Conservation (phyloP, 192 early-diverging fungal genomes). For the Rhizoclosmatium sp. region DNA sequence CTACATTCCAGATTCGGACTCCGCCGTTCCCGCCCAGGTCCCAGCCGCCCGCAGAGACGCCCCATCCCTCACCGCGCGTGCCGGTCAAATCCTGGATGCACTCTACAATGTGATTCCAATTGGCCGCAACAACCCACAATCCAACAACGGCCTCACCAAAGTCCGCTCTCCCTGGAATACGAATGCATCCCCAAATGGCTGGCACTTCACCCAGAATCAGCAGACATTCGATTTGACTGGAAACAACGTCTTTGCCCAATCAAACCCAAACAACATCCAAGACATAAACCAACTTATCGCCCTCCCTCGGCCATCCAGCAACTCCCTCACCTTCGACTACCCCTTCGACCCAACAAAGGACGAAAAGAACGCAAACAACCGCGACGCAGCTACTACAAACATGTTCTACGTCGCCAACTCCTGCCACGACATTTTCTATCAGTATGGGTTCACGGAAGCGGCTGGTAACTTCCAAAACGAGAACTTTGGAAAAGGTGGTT, state of each 20-base stretch:
- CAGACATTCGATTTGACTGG: not conserved
- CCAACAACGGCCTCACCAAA: slow-evolving; percentile 21
- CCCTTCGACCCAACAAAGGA: slow-evolving; percentile 28
- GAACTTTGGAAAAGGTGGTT: slow-evolving; percentile 47
- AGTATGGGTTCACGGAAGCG: slow-evolving; percentile 44
- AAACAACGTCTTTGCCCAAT: slow-evolving; percentile 12
- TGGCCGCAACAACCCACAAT: not conserved
- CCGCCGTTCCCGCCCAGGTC: too few species aligned
- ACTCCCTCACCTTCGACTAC: slow-evolving; percentile 17
- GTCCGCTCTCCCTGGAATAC: slow-evolving; percentile 43
- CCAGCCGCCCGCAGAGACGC: too few species aligned
- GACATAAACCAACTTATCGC: not conserved
- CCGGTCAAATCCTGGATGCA: not conserved
- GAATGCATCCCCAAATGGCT: slow-evolving; percentile 31
- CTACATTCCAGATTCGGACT: not conserved
- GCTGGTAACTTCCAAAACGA: slow-evolving; percentile 50
- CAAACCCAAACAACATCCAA: slow-evolving; percentile 22
- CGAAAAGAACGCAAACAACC: slow-evolving; percentile 31
- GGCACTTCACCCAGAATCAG: slow-evolving; percentile 2
- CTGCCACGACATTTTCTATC: slow-evolving; percentile 32
- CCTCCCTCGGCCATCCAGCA: not conserved
- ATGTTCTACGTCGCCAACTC: slow-evolving; percentile 39
- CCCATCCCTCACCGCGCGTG: not conserved
- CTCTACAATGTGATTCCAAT: slow-evolving; percentile 39
- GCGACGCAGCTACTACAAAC: slow-evolving; percentile 26